Percentiles rank a stretch among this genome's conserved stretches.
Conservation (phyloP, 768 basidiomycete genomes). For the Phallus indusiatus region DNA sequence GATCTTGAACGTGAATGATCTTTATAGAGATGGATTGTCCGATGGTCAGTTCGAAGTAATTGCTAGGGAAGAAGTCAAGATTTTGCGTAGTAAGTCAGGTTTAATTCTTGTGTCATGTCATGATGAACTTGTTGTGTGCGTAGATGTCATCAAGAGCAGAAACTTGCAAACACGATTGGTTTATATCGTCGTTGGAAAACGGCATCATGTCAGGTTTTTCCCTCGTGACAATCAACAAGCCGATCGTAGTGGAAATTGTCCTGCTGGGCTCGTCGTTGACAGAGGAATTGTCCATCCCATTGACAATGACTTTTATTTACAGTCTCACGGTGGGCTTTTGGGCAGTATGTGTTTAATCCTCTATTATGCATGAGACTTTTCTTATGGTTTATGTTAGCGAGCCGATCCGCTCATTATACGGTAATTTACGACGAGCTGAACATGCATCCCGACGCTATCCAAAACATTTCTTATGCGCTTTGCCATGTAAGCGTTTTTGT, state of each 20-base stretch:
- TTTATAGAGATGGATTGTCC: slow-evolving; percentile 34
- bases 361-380: slow-evolving; percentile 19
- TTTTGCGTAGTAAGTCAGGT: slow-evolving; percentile 32
- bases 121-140: neutral
- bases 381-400: slow-evolving; percentile 28
- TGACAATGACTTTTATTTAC: slow-evolving; percentile 44
- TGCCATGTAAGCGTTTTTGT: slow-evolving; percentile 31
- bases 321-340: slow-evolving; percentile 43
- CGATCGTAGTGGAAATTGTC: slow-evolving; percentile 41
- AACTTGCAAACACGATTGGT: slow-evolving; percentile 30
- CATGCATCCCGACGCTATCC: slow-evolving; percentile 22
- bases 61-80: slow-evolving; percentile 33
- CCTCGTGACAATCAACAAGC: slow-evolving; percentile 18
- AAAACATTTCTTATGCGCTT: slow-evolving; percentile 37
- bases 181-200: slow-evolving; percentile 56
- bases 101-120: neutral
- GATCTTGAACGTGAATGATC: no score
- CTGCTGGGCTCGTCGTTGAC: slow-evolving; percentile 42
- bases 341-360: slow-evolving; percentile 23
- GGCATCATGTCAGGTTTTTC: slow-evolving; percentile 48
- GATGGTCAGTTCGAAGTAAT: slow-evolving; percentile 41
- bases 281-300: slow-evolving; percentile 36
- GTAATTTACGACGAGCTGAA: slow-evolving; percentile 32
- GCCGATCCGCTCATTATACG: slow-evolving; percentile 48
- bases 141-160: neutral